phyloP scores from a whole-genome alignment of 1,139 yeast genomes.

The Kluyveromyces marxianus region DNA sequence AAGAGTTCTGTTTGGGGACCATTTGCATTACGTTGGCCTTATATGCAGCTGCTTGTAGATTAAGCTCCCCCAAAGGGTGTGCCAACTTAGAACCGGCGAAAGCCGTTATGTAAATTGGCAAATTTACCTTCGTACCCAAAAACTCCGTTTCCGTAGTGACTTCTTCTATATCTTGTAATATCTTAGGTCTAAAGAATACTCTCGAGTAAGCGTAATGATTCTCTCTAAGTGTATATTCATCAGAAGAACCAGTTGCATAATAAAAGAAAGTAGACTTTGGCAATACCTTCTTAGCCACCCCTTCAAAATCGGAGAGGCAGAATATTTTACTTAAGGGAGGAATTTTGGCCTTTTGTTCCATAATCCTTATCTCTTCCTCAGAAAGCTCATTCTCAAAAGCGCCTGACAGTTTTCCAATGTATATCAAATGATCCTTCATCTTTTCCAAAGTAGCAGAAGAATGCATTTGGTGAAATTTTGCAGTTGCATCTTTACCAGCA shows the following conservation, averaged over 20 bases:
- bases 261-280: constrained; percentile 76
- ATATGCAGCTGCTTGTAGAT: constrained; percentile 75
- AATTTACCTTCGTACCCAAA: constrained; percentile 39
- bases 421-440: constrained; percentile 6
- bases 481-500: constrained; percentile 91
- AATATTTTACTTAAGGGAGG: constrained; percentile 66
- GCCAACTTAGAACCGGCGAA: constrained; percentile 73
- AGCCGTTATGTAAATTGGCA: constrained; percentile 65
- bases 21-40: constrained; percentile 60
- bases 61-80: constrained; percentile 51
- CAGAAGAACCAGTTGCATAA: constrained; percentile 82
- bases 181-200: constrained; percentile 68
- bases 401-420: constrained; percentile 16
- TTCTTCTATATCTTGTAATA: constrained; percentile 47
- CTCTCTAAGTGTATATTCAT: constrained; percentile 76
- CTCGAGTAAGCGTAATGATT: constrained; percentile 79
- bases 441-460: constrained; percentile 49
- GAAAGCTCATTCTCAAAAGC: constrained; percentile 29
- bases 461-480: constrained; percentile 90
- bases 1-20: constrained; percentile 69
- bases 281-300: constrained; percentile 65
- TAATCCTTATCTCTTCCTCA: constrained; percentile 31
- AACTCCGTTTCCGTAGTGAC: constrained; percentile 46
- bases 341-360: constrained; percentile 36
- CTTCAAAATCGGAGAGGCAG: constrained; percentile 61